Conservation (phyloP, 208 protist species). For the Trypanosoma rangeli region DNA sequence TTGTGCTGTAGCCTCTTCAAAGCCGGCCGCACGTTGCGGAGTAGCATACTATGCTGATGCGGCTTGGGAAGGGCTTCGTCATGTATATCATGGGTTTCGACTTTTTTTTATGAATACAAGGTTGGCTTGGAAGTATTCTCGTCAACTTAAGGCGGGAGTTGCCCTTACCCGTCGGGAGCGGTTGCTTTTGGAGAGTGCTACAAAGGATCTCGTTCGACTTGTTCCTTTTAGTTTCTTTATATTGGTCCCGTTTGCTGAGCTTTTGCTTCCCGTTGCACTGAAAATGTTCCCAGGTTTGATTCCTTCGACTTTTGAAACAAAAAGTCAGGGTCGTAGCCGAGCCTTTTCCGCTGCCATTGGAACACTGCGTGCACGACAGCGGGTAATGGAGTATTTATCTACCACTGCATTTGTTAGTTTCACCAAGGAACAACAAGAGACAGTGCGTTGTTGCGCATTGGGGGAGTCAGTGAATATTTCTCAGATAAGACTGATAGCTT, state of each 20-base stretch:
- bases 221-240: slow-evolving; percentile 98
- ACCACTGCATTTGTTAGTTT: slow-evolving; percentile 83
- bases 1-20: slow-evolving; percentile 12
- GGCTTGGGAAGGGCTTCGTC: slow-evolving; percentile 62
- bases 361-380: slow-evolving; percentile 77
- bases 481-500: slow-evolving; percentile 74
- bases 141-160: slow-evolving; percentile 81
- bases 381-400: slow-evolving; percentile 84
- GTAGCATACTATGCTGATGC: slow-evolving; percentile 38
- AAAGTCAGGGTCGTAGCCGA: slow-evolving; percentile 83
- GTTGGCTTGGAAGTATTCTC: slow-evolving; percentile 86
- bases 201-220: slow-evolving; percentile 93
- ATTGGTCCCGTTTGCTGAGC: slow-evolving; percentile 95
- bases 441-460: slow-evolving; percentile 67
- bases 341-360: slow-evolving; percentile 72
- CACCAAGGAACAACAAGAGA: slow-evolving; percentile 76
- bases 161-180: slow-evolving; percentile 87
- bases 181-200: slow-evolving; percentile 90
- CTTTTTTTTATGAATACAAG: slow-evolving; percentile 89
- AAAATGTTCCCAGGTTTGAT: slow-evolving; percentile 97
- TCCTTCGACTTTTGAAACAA: slow-evolving; percentile 94
- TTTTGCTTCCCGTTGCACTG: slow-evolving; percentile 94
- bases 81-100: slow-evolving; percentile 89
- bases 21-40: slow-evolving; percentile 17
- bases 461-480: slow-evolving; percentile 78